Base-by-base conservation (phyloP, 306 rosid species). In the Ammopiptanthus mongolicus region DNA sequence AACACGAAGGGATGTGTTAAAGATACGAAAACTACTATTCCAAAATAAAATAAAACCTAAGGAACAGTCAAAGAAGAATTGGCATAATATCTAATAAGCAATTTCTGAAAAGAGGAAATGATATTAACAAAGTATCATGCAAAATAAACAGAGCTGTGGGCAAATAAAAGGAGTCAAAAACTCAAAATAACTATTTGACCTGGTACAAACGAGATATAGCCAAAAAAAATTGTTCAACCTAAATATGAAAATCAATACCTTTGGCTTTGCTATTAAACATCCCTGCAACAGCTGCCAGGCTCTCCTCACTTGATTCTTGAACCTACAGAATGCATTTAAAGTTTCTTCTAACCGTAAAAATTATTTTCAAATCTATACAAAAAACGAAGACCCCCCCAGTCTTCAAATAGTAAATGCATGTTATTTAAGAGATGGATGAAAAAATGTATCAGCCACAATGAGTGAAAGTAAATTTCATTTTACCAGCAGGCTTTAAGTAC, bases 181-280 rank as follows among this genome's bases (percentile, higher is more conserved):
- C 4, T 47, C 23, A 65, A 73, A 73, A 46, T 37, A 78, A 61
- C 14, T 61, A 52, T 67, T 58, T 65, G 68, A 59, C 51, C 25
- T 59, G 21, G 8, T 42, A 12, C 18, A 68, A 60, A 53, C 63
- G 46, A 69, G 48, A 78, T 41, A 48, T 5, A 47, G 22, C 42
- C 31, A 64, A 57, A 51, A 55, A 55, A 50, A 50, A 42, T 9
- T 69, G 44, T 64, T 47, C 59, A 69, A 58, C 31, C 55, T 41
- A 75, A 67, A 66, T 28, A 73, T 22, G 15, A 68, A 82, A 62
- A 69, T 41, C n/a, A 72, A 81, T 86, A 94, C 98, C 98, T 88
- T 91, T 94, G 72, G 98, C 98, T 87, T 94, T 94, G 91, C 97
- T 94, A 85, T 96, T 91, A 84, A 94, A 94, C 97, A 94, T 94